phyloP scores from a whole-genome alignment of 345 rosid genomes.

The Arabis alpina region DNA sequence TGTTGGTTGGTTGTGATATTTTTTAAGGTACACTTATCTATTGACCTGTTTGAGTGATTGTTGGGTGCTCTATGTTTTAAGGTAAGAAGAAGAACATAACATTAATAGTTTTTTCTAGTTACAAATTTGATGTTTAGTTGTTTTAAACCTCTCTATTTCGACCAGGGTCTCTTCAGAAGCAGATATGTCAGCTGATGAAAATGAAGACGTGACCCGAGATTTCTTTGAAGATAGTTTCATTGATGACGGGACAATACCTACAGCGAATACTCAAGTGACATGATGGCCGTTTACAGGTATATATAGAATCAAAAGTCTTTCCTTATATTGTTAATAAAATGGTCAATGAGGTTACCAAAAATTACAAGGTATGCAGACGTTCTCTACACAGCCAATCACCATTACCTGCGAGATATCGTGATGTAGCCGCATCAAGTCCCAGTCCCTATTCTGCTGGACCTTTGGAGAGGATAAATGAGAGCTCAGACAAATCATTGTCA shows the following conservation, averaged over 20 bases:
- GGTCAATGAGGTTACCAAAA: constrained; percentile 11
- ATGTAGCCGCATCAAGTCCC: constrained; percentile 36
- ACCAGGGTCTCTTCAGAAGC: constrained; percentile 78
- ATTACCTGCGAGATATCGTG: constrained; percentile 46
- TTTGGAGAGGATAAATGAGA: constrained; percentile 42
- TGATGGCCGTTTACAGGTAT: constrained; percentile 93
- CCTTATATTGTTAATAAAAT: background rate
- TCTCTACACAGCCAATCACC: constrained; percentile 96
- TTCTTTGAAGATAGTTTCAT: constrained; percentile 83
- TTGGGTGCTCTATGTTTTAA: constrained; percentile 41
- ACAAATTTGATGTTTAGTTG: constrained; percentile 21
- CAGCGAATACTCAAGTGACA: constrained; percentile 72
- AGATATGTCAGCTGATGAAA: constrained; percentile 73
- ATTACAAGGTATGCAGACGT: constrained; percentile 54
- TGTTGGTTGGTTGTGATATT: no score
- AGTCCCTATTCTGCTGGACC: constrained; percentile 49
- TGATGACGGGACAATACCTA: constrained; percentile 70
- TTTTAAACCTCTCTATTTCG: constrained; percentile 2
- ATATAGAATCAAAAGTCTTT: background rate
- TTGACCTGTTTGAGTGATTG: constrained; percentile 20
- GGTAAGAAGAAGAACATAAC: constrained; percentile 56
- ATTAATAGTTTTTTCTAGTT: background rate
- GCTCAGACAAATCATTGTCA: constrained; percentile 46
- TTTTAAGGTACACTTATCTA: background rate
- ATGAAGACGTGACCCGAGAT: constrained; percentile 49